A percentile compares a stretch with the other conserved stretches of the same genome.
phyloP scores from a whole-genome alignment of 371 early-diverging fungal species.

The Rhizomucor miehei region DNA sequence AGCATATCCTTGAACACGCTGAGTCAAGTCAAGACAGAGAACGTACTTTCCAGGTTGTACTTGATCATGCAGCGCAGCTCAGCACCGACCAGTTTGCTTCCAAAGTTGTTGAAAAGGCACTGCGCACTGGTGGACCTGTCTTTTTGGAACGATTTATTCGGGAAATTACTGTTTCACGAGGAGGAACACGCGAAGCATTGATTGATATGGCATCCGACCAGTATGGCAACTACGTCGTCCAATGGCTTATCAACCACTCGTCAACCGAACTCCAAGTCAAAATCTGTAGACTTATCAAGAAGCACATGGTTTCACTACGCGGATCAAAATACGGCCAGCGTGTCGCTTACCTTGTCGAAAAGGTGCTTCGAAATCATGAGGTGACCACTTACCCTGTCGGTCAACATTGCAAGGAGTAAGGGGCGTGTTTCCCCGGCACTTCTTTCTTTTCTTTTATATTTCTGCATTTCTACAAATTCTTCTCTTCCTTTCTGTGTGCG shows the following conservation, averaged over 20 bases:
- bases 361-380: conserved; percentile 29
- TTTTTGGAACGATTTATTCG: conserved; percentile 28
- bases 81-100: conserved; percentile 75
- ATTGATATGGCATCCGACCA: conserved; percentile 67
- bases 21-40: conserved; percentile 47
- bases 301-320: conserved; percentile 68
- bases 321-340: conserved; percentile 79
- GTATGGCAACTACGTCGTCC: conserved; percentile 89
- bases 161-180: conserved; percentile 11
- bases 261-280: conserved; percentile 56
- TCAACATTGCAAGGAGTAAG: too few species aligned
- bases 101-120: conserved; percentile 75
- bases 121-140: conserved; percentile 54
- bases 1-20: conserved; percentile 72
- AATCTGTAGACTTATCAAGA: conserved; percentile 61
- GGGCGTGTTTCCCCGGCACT: too few species aligned
- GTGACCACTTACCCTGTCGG: conserved; percentile 24
- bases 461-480: too few species aligned
- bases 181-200: conserved; percentile 34
- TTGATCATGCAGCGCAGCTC: conserved; percentile 48
- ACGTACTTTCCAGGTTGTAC: conserved; percentile 46
- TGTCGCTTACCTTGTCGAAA: conserved; percentile 75
- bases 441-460: too few species aligned
- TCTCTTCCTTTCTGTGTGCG: too few species aligned
- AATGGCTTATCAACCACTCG: conserved; percentile 68